Conservation (phyloP, 805 yeast genomes). For the Metschnikowia matae region DNA sequence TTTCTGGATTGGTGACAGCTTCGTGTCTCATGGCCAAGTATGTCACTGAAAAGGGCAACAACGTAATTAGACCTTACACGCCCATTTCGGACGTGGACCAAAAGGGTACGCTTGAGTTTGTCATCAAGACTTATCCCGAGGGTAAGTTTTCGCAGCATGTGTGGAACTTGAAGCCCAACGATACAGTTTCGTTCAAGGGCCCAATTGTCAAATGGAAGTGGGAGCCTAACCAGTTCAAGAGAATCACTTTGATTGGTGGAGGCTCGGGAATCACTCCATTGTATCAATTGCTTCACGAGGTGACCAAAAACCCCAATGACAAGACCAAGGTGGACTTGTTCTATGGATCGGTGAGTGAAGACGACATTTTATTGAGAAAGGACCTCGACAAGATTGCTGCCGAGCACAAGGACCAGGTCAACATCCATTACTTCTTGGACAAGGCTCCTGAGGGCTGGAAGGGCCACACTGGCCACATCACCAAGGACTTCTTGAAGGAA, state of each 20-base stretch:
- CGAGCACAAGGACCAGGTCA: slow-evolving; percentile 73
- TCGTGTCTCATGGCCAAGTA: slow-evolving; percentile 78
- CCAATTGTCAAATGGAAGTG: slow-evolving; percentile 90
- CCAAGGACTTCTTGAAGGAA: slow-evolving; percentile 63
- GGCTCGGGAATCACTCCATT: slow-evolving; percentile 97
- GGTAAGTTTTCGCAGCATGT: slow-evolving; percentile 84
- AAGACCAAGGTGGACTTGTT: slow-evolving; percentile 80
- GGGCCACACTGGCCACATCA: slow-evolving; percentile 70
- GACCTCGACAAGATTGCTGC: slow-evolving; percentile 69
- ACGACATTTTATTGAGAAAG: slow-evolving; percentile 76
- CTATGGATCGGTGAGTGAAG: slow-evolving; percentile 73
- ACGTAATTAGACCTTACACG: slow-evolving; percentile 86
- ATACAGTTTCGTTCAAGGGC: slow-evolving; percentile 87
- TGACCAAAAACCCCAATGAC: slow-evolving; percentile 77
- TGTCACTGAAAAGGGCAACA: slow-evolving; percentile 76
- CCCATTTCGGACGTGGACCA: slow-evolving; percentile 71
- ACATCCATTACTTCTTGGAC: slow-evolving; percentile 77
- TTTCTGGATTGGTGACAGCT: slow-evolving; percentile 74
- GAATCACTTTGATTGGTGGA: slow-evolving; percentile 84
- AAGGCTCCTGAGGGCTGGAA: slow-evolving; percentile 47
- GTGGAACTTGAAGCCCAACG: slow-evolving; percentile 66
- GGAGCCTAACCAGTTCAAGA: slow-evolving; percentile 78
- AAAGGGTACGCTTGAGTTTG: slow-evolving; percentile 72
- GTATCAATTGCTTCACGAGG: slow-evolving; percentile 77
- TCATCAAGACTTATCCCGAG: slow-evolving; percentile 77